phyloP scores from a whole-genome alignment of 1,284 basidiomycete species.

The Boletus mariae region DNA sequence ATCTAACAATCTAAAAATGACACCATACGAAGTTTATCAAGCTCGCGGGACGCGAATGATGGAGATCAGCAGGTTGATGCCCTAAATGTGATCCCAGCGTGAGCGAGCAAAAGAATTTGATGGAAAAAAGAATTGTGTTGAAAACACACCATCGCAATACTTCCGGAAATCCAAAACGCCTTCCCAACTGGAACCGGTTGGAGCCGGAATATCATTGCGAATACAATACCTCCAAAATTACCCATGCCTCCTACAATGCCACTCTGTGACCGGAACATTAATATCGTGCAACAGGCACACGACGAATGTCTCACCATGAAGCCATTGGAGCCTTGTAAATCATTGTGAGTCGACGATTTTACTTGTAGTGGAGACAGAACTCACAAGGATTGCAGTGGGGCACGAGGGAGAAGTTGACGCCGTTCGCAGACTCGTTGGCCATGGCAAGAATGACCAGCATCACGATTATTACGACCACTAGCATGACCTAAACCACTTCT shows the following conservation, averaged over 20 bases:
- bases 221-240: conserved; percentile 52
- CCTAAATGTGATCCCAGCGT: not conserved
- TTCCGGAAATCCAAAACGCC: conserved; percentile 47
- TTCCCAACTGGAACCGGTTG: conserved; percentile 39
- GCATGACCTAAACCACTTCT: not conserved
- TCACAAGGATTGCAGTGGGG: conserved; percentile 50
- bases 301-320: conserved; percentile 29
- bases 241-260: conserved; percentile 53
- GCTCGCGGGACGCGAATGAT: not conserved
- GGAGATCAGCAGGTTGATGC: conserved; percentile 7
- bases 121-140: not conserved
- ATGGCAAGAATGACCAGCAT: conserved; percentile 22
- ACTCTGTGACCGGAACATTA: conserved; percentile 24
- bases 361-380: conserved; percentile 10
- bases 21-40: not conserved
- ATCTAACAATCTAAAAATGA: not conserved
- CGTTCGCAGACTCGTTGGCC: conserved; percentile 44
- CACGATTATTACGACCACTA: conserved; percentile 30
- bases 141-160: conserved; percentile 32
- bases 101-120: not conserved
- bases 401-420: conserved; percentile 52
- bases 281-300: not conserved
- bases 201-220: conserved; percentile 51
- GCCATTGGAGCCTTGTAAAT: conserved; percentile 30
- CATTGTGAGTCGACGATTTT: not conserved